Base-by-base conservation (phyloP, 345 rosid genomes). In the Sonneratia alba region DNA sequence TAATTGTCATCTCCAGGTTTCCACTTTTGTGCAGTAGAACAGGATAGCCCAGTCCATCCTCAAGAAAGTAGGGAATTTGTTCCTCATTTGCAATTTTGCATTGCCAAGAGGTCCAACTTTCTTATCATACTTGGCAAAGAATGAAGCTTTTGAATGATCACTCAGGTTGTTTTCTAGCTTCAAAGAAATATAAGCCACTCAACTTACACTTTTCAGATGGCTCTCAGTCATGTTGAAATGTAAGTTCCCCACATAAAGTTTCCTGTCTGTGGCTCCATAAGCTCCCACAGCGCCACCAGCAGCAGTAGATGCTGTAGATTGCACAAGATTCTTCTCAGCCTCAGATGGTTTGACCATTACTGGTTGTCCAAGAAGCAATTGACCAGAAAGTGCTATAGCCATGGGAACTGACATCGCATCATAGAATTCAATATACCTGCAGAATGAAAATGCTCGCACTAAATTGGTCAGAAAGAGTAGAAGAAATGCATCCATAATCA, bases 291-390 rank as follows among this genome's bases (percentile, higher is more conserved):
- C 77, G n/a, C 82, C 86, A 69, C 86, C 85, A 36, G 84, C 85
- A 16, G 84, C 83, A 27, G 81, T 69, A 71, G 89, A 59, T 36
- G 93, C 75, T 37, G 74, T 93, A 71, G 97, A 85, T 76, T 91
- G 98, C 73, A 86, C 90, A 75, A 93, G 84, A 75, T 93, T 93
- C 89, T 93, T 93, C 82, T 93, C 97, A 79, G 98, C 98, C 86
- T 93, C 98, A n/a, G 98, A 93, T 78, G 98, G 97, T 78, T 93
- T 93, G 70, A 93, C 97, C 98, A 93, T 93, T 69, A 91, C 98
- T 70, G 93, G 97, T 81, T 93, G 97, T 70, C 98, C 97, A 76
- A 91, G 87, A 62, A 93, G 86, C 24, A 83, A 82, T 53, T 93
- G 98, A 68, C 97, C 97, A 75, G 92, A 91, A 61, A 89, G 78